Conservation (phyloP, 129 eudicot species). For the Tagetes patula region DNA sequence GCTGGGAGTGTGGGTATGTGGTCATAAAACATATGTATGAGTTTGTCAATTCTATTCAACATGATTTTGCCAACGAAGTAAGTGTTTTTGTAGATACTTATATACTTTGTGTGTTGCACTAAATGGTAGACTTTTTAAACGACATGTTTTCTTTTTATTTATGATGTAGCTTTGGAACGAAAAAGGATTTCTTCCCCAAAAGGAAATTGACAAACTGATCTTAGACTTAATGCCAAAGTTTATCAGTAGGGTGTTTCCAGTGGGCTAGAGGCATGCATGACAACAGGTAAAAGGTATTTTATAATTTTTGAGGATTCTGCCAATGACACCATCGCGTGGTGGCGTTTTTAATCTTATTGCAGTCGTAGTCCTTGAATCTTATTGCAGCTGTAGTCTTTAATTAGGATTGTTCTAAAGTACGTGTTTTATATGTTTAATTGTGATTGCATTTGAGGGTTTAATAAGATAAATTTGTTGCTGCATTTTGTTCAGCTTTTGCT, state of each 20-base stretch:
- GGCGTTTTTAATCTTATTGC: no score
- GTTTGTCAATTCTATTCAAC: neutral
- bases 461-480: no score
- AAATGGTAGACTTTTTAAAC: neutral
- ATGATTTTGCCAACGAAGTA: neutral
- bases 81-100: neutral
- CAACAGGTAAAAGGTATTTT: neutral
- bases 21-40: neutral
- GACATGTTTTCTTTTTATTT: neutral
- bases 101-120: neutral
- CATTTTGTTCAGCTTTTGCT: no score
- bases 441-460: no score
- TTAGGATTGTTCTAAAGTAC: no score
- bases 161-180: neutral
- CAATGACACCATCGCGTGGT: no score
- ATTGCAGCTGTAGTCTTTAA: no score
- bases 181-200: neutral
- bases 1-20: neutral
- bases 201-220: neutral
- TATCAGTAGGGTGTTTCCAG: neutral
- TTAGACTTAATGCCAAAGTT: neutral
- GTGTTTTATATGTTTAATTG: no score
- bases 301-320: no score
- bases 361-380: no score
- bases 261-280: neutral